Conservation (phyloP, 441 rosid genomes). For the Syzygium syzygioides region DNA sequence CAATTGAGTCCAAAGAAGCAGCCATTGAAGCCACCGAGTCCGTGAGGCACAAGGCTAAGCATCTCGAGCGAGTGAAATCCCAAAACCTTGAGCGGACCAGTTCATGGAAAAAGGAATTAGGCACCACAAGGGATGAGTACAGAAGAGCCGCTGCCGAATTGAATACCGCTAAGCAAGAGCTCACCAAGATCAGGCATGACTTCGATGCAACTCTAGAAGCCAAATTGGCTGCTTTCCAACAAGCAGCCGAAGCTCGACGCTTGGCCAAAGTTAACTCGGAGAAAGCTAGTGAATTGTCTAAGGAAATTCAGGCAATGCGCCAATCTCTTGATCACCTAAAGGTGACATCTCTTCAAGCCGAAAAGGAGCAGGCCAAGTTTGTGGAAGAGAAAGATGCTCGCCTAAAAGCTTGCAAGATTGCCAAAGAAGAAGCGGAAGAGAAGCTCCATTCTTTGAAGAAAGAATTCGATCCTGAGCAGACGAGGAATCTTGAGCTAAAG, state of each 20-base stretch:
- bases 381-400: conserved; percentile 39
- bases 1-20: conserved; percentile 41
- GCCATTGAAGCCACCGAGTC: conserved; percentile 54
- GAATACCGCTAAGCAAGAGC: conserved; percentile 61
- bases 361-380: conserved; percentile 32
- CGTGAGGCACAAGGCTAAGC: conserved; percentile 38
- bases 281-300: conserved; percentile 39
- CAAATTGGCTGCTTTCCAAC: conserved; percentile 50
- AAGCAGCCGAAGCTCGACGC: conserved; percentile 60
- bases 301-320: conserved; percentile 54
- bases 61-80: conserved; percentile 55
- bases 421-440: conserved; percentile 39
- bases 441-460: conserved; percentile 28
- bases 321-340: conserved; percentile 48
- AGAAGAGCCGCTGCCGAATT: conserved; percentile 33
- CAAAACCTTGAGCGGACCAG: conserved; percentile 20
- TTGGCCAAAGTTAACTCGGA: conserved; percentile 27
- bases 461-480: conserved; percentile 45
- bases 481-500: conserved; percentile 36
- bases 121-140: conserved; percentile 56
- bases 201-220: conserved; percentile 58
- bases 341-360: conserved; percentile 39
- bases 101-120: conserved; percentile 39
- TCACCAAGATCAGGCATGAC: conserved; percentile 63
- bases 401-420: conserved; percentile 26